Evolutionary conservation across 805 yeast genomes (phyloP), one percentile per base, ranked within the genome.

Genomic region (Wickerhamiella vanderwaltii): DNA sequence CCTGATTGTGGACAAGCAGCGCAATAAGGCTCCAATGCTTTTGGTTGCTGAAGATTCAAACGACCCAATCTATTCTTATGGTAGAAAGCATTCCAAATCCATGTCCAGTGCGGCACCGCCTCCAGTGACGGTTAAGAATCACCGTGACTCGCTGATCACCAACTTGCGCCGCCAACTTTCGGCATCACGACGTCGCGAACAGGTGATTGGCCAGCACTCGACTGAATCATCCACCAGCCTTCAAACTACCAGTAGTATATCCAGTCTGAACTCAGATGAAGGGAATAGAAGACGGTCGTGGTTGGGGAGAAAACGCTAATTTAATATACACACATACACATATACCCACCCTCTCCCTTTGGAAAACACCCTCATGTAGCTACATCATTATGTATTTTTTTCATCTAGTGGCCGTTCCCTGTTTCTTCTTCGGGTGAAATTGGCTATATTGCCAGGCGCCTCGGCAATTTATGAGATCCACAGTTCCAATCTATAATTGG

Each of bases 51-150:
- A 38, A 16, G 13, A 15, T 11, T 32, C 24, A 4, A 30, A 30
- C 24, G 41, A 38, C 11, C 41, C 41, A 17, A 30, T 38, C 17
- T 29, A 3, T 17, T 29, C 17, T 22, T 9, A 20, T 6, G 44
- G 43, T 5, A 32, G 47, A 9, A 29, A 24, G 17, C 47, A 44
- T 30, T 44, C 47, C 31, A 44, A 44, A 36, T 40, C 44, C 11
- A 20, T 44, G 39, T 32, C 42, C 23, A 35, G 41, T 24, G 47
- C 47, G 9, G 36, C 30, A 12, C 42, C 47, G 11, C 45, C 45
- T 22, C 37, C 20, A 17, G 31, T 25, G 28, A 24, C 25, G 22
- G 23, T 25, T 17, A 37, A 37, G 40, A 26, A 15, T 17, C 41
- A 30, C 13, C 35, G 40, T 20, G 35, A 31, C 37, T 32, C 39